These are phyloP conservation scores for Tulasnella sp. DNA, from an alignment of 768 basidiomycete genomes.

Conservation along the genomic window DNA sequence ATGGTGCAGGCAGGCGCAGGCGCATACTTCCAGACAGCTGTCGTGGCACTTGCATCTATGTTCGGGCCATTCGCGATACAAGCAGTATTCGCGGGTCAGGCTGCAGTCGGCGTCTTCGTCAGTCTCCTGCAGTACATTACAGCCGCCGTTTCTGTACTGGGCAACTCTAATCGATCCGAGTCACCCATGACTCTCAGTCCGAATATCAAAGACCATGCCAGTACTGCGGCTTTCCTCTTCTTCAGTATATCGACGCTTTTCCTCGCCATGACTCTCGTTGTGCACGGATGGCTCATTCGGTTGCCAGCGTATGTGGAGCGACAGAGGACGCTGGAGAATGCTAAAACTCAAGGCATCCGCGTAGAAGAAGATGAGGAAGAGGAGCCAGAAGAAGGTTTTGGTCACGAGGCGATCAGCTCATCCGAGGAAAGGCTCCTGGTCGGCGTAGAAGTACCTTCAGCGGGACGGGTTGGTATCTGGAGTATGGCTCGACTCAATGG, in stretches of 20 bases:
- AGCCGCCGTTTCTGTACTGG: slow-evolving; percentile 16
- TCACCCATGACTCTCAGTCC: slow-evolving; percentile 19
- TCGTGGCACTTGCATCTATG: slow-evolving; percentile 69
- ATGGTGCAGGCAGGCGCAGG: slow-evolving; percentile 48
- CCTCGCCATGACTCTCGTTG: slow-evolving; percentile 41
- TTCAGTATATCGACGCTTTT: slow-evolving; percentile 61
- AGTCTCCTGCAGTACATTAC: slow-evolving; percentile 25
- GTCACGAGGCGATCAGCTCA: slow-evolving; percentile 26
- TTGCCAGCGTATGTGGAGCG: slow-evolving; percentile 49
- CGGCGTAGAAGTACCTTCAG: slow-evolving; percentile 31
- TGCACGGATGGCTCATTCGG: slow-evolving; percentile 46
- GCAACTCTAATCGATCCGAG: slow-evolving; percentile 5
- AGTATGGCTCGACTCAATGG: slow-evolving; percentile 39
- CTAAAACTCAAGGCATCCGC: background rate
- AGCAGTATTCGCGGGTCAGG: slow-evolving; percentile 23
- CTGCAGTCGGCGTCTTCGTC: slow-evolving; percentile 29
- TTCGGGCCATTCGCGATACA: slow-evolving; percentile 68
- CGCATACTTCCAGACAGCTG: slow-evolving; percentile 65
- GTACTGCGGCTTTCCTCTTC: slow-evolving; percentile 50
- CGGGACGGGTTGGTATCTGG: slow-evolving; percentile 6
- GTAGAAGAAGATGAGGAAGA: slow-evolving; percentile 16
- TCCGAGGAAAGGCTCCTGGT: slow-evolving; percentile 23
- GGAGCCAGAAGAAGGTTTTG: background rate
- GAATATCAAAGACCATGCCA: slow-evolving; percentile 27
- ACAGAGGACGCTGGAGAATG: slow-evolving; percentile 32